Conservation (phyloP, 208 protist species). For the Trypanosoma boissoni region DNA sequence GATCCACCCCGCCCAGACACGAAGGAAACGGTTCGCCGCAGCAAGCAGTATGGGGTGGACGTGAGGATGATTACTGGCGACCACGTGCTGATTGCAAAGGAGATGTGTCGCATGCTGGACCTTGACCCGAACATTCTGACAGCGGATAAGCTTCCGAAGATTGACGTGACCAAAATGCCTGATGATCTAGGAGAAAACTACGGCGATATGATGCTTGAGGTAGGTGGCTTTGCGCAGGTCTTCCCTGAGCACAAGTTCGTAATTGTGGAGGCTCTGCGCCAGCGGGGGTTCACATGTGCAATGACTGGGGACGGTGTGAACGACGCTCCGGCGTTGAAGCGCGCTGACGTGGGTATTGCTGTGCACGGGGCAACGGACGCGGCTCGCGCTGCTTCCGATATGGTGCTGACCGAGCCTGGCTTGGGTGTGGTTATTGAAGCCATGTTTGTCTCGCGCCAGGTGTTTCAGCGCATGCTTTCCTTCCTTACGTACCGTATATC, state of each 20-base stretch:
- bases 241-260: conserved; percentile 95
- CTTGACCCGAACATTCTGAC: conserved; percentile 90
- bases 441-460: conserved; percentile 89
- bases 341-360: conserved; percentile 95
- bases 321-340: conserved; percentile 95
- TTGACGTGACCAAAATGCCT: conserved; percentile 38
- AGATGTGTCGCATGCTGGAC: conserved; percentile 90
- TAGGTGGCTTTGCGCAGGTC: conserved; percentile 90
- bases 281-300: conserved; percentile 85
- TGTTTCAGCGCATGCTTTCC: conserved; percentile 95
- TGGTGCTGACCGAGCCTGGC: conserved; percentile 92
- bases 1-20: conserved; percentile 93
- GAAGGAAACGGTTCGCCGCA: conserved; percentile 78
- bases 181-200: conserved; percentile 15
- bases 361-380: conserved; percentile 93
- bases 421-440: conserved; percentile 93
- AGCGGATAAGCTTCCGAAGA: conserved; percentile 67
- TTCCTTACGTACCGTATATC: conserved; percentile 82
- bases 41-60: conserved; percentile 83
- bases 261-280: conserved; percentile 92
- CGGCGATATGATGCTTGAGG: conserved; percentile 36
- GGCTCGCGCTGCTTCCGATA: conserved; percentile 91
- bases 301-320: conserved; percentile 98
- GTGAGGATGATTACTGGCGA: conserved; percentile 97
- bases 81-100: conserved; percentile 91